Base-by-base conservation (phyloP, 2,329 filamentous ascomycete species). In the Ceratocystis destructans region DNA sequence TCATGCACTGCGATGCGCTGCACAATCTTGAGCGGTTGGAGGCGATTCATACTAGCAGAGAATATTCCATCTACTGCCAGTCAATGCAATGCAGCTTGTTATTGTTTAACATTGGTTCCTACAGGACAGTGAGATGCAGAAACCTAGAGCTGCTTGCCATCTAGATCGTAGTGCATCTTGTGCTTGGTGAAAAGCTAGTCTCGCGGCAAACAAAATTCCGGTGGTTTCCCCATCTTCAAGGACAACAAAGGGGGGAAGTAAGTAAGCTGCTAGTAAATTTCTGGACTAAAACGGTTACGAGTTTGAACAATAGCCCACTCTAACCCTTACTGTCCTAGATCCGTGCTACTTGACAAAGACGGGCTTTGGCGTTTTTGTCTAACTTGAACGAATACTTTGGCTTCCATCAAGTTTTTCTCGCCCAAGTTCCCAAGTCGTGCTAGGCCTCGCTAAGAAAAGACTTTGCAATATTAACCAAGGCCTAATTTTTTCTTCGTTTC, bases 321-420 rank as follows among this genome's bases (percentile, higher is more conserved):
- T 57, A 59, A 20, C 28, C 53, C 53, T 59, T 59, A 59, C 2
- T 20, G 53, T 59, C 12, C 53, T 59, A 59, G 28, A 59, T 59
- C 10, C 22, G 53, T 59, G 28, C 28, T 59, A 59, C 53, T 59
- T 59, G 15, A 59, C 25, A 2, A 31, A 33, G 53, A 53, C 20
- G 20, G 2, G 20, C 20, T 37, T 25, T 53, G 25, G 48, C 25
- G 48, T 53, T 25, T 25, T 53, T 53, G 48, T 53, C 25, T 25
- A 53, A 53, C 48, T 53, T 25, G 20, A 53, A 25, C 20, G 20
- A 53, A 53, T 53, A 15, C 48, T 25, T 5, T 53, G 25, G 48
- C 25, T 53, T 53, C 20, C 25, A 22, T 10, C 8, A 53, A 25
- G 20, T 5, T 25, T 28, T 25, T 25, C 48, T 53, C 15, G 46